Evolutionary conservation across 2,329 filamentous ascomycete species (phyloP).

Genomic region (Alternaria atra): DNA sequence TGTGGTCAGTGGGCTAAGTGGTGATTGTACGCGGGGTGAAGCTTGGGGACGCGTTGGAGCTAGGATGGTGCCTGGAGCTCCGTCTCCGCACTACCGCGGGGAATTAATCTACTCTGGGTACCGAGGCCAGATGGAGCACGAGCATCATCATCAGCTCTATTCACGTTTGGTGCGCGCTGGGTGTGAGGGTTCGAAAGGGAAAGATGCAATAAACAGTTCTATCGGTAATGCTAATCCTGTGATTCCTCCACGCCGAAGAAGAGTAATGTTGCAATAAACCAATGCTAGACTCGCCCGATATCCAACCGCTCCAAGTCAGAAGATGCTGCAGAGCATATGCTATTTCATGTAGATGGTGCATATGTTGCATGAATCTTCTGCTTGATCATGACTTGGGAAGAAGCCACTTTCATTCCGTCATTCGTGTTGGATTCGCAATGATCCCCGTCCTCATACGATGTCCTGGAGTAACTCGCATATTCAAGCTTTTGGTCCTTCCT

Average conservation of each 20-base stretch:
- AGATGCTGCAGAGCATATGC: slow-evolving; percentile 30
- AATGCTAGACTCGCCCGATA: slow-evolving; percentile 28
- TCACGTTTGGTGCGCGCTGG: neutral
- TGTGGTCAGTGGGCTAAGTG: neutral
- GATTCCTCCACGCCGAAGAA: slow-evolving; percentile 43
- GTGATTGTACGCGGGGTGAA: slow-evolving; percentile 28
- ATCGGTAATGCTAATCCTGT: slow-evolving; percentile 41
- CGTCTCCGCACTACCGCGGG: slow-evolving; percentile 14
- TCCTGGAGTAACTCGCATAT: slow-evolving; percentile 23
- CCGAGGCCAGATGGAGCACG: slow-evolving; percentile 15
- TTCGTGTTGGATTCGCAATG: slow-evolving; percentile 6
- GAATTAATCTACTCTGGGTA: slow-evolving; percentile 16
- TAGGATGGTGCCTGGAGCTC: slow-evolving; percentile 24
- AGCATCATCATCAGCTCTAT: neutral
- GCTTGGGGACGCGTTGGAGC: slow-evolving; percentile 24
- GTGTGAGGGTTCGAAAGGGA: neutral
- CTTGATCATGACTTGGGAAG: neutral
- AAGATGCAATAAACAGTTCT: slow-evolving; percentile 38
- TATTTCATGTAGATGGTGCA: slow-evolving; percentile 25
- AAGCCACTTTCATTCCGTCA: slow-evolving; percentile 10
- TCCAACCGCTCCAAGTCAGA: slow-evolving; percentile 26
- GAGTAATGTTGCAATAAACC: slow-evolving; percentile 32
- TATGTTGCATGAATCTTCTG: slow-evolving; percentile 19
- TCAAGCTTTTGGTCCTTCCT: slow-evolving; percentile 31
- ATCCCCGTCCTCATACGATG: slow-evolving; percentile 9